These are phyloP conservation scores for Podochytrium sp. DNA, from an alignment of 192 early-diverging fungal species.

Conservation along the genomic window DNA sequence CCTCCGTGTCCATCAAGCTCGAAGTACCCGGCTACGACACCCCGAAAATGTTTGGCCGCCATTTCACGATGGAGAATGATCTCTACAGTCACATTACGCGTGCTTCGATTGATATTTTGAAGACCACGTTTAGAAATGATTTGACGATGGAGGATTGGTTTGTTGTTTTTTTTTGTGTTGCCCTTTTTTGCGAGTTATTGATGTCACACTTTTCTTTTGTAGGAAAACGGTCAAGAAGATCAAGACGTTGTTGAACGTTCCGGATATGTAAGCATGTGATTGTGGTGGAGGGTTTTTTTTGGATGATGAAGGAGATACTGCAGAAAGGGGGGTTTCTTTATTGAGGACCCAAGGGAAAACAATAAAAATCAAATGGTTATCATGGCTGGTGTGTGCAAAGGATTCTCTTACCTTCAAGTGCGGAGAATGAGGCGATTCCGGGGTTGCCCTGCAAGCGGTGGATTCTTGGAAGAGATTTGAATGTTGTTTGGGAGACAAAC, in stretches of 20 bases:
- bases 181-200: not conserved
- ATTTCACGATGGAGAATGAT: constrained; percentile 84
- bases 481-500: too few species aligned
- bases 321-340: too few species aligned
- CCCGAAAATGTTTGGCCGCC: constrained; percentile 89
- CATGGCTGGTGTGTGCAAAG: too few species aligned
- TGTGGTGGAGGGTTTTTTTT: too few species aligned
- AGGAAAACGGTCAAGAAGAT: constrained; percentile 35
- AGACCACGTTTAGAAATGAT: constrained; percentile 92
- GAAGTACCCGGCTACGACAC: constrained; percentile 83
- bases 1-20: constrained; percentile 89
- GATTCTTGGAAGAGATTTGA: too few species aligned
- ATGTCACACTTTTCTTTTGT: too few species aligned
- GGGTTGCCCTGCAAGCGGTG: too few species aligned
- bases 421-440: too few species aligned
- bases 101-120: constrained; percentile 91
- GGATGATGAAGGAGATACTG: too few species aligned
- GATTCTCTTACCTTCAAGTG: too few species aligned
- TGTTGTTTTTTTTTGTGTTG: not conserved
- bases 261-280: constrained; percentile 30
- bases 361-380: too few species aligned
- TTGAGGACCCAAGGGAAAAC: too few species aligned
- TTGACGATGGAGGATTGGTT: constrained; percentile 87
- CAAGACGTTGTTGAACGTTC: constrained; percentile 27
- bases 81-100: constrained; percentile 82